Evolutionary conservation across 192 early-diverging fungal genomes (phyloP).

Genomic region (Coemansia erecta): DNA sequence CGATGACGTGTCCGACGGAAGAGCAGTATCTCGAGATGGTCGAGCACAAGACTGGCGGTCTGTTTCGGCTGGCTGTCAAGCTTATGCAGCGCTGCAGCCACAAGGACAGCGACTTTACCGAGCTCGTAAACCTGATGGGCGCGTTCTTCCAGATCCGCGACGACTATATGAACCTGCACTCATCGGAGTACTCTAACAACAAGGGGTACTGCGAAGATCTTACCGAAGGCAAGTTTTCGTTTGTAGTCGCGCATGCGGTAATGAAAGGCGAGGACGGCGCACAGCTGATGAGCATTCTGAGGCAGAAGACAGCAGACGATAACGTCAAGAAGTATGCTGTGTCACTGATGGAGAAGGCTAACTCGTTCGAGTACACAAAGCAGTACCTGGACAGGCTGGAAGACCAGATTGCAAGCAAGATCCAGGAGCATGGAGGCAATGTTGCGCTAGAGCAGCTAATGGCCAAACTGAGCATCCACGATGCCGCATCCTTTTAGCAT

Average conservation of each 20-base stretch:
- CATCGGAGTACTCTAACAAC: conserved; percentile 81
- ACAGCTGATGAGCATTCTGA: conserved; percentile 83
- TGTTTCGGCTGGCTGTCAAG: conserved; percentile 89
- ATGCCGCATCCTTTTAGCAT: too few relatives aligned
- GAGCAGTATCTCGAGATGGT: conserved; percentile 95
- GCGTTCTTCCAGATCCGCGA: conserved; percentile 97
- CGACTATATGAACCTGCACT: conserved; percentile 94
- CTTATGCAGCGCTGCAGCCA: conserved; percentile 82
- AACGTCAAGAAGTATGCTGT: conserved; percentile 90
- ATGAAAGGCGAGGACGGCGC: conserved; percentile 48
- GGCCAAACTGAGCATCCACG: conserved; percentile 43
- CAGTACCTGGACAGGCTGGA: conserved; percentile 66
- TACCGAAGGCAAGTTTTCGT: conserved; percentile 99
- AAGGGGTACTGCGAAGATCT: conserved; percentile 99
- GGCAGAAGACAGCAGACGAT: conserved; percentile 75
- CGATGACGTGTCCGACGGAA: conserved; percentile 85
- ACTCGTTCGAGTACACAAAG: conserved; percentile 79
- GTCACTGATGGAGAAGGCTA: conserved; percentile 69
- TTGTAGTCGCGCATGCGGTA: conserved; percentile 89
- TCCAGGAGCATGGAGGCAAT: conserved; percentile 80
- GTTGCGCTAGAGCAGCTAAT: conserved; percentile 54
- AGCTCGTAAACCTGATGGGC: conserved; percentile 83
- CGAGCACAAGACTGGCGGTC: conserved; percentile 95
- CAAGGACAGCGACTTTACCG: conserved; percentile 62
- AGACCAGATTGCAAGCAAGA: conserved; percentile 58